These are phyloP conservation scores for Amyloporia xantha DNA, from an alignment of 768 basidiomycete species.

Conservation along the genomic window DNA sequence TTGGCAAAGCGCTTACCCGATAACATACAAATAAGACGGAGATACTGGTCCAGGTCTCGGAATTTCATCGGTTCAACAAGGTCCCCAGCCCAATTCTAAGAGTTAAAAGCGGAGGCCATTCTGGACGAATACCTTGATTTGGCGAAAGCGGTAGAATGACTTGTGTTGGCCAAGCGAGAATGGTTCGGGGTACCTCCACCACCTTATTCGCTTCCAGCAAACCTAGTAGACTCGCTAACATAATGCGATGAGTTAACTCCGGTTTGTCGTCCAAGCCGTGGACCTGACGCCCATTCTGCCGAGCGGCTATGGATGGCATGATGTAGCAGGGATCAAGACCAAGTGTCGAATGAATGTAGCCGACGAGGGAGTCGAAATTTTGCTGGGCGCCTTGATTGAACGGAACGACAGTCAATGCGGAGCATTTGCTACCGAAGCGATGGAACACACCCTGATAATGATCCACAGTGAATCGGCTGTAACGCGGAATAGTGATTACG, in stretches of 20 bases:
- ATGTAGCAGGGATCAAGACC: constrained; percentile 98
- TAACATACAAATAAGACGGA: constrained; percentile 98
- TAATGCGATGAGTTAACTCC: constrained; percentile 96
- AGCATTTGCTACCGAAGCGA: constrained; percentile 88
- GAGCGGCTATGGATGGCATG: constrained; percentile 95
- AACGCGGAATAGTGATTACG: constrained; percentile 98
- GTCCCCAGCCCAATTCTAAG: constrained; percentile 97
- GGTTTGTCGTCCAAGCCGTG: constrained; percentile 96
- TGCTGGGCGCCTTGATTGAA: constrained; percentile 99
- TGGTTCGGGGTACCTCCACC: constrained; percentile 95
- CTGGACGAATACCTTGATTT: constrained; percentile 96
- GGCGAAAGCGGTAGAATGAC: constrained; percentile 97
- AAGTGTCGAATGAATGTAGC: constrained; percentile 94
- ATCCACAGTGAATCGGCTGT: constrained; percentile 91
- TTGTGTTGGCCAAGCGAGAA: constrained; percentile 97
- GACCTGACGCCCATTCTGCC: constrained; percentile 98
- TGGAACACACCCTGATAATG: constrained; percentile 99
- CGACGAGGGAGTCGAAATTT: constrained; percentile 95
- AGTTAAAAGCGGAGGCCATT: constrained; percentile 98
- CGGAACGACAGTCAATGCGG: constrained; percentile 95
- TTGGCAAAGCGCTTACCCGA: constrained; percentile 86
- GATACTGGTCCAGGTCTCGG: constrained; percentile 98
- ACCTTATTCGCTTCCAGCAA: constrained; percentile 95
- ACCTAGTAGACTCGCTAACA: constrained; percentile 95
- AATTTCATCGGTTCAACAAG: constrained; percentile 95